Evolutionary conservation across 768 basidiomycete genomes (phyloP), one percentile per base, ranked within the genome.

Genomic region (Coprinopsis cinerea): DNA sequence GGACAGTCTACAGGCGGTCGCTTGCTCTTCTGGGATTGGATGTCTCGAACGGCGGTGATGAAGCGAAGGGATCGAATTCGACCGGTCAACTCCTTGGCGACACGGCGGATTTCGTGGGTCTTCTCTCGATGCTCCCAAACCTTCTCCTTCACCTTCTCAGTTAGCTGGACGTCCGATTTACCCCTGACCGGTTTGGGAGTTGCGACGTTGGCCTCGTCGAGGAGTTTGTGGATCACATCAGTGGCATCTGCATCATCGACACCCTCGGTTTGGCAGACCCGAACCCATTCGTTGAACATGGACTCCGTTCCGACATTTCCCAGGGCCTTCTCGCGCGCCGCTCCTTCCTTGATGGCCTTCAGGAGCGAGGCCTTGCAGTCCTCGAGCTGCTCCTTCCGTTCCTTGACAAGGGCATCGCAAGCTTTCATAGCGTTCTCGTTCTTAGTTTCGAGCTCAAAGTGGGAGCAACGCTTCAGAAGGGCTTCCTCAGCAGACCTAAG

Each of bases 381-480:
- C 37, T 86, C 79, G 41, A 91, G 71, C 59, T 97, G 92, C 46
- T 75, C 75, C 48, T 79, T 78, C 32, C 93, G 88, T 57, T 91
- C 88, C 52, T 78, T 66, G 51, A 94, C 86, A 55, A 97, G 95
- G 57, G 91, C 80, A 55, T 97, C 90, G 65, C 94, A 96, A 2
- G 93, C 91, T 59, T 86, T 87, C 79, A 89, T 85, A 0, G 94
- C 92, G 54, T 93, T 78, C 35, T 79, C 76, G 54, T 76, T 80
- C 3, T 30, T 41, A 15, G 78, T 79, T 48, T 91, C 88, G 27
- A 93, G 74, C 56, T 92, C 90, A 64, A 95, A 97, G 63, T 95
- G 93, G 4, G 93, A 94, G 62, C 92, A 95, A 32, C 94, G 86
- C 62, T 97, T 97, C 51, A 97, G 75, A 10, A 97, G 77, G 1